phyloP scores from a whole-genome alignment of 2,329 filamentous ascomycete genomes.

The Neofusicoccum parvum region DNA sequence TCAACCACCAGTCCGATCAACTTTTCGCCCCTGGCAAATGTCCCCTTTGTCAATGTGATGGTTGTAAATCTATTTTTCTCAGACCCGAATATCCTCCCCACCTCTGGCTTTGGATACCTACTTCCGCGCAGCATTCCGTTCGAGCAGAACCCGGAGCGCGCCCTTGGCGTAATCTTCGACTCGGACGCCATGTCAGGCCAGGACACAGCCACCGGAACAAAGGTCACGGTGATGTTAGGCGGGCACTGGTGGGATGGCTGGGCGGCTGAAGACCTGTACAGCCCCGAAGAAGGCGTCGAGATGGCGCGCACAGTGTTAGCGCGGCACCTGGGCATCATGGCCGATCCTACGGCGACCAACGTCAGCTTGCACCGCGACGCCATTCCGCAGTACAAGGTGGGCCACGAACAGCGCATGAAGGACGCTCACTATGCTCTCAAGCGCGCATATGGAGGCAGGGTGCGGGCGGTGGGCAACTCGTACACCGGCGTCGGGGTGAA shows the following conservation, averaged over 20 bases:
- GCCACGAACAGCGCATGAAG: conserved; percentile 67
- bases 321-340: conserved; percentile 73
- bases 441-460: conserved; percentile 59
- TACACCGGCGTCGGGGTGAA: conserved; percentile 53
- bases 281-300: conserved; percentile 64
- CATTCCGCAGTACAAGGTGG: conserved; percentile 87
- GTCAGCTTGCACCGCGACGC: conserved; percentile 69
- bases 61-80: conserved; percentile 88
- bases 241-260: conserved; percentile 80
- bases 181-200: conserved; percentile 64
- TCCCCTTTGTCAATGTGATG: conserved; percentile 78
- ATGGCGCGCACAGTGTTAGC: conserved; percentile 72
- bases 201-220: conserved; percentile 68
- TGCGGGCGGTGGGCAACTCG: conserved; percentile 62
- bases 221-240: conserved; percentile 91
- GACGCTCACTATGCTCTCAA: conserved; percentile 58
- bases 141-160: conserved; percentile 77
- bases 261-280: conserved; percentile 54
- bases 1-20: background rate
- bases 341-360: conserved; percentile 61
- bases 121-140: conserved; percentile 74
- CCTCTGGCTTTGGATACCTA: conserved; percentile 85
- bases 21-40: conserved; percentile 48
- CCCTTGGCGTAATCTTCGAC: conserved; percentile 91
- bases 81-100: conserved; percentile 63